Evolutionary conservation across 192 early-diverging fungal species (phyloP).

Genomic region (Coemansia sp.): DNA sequence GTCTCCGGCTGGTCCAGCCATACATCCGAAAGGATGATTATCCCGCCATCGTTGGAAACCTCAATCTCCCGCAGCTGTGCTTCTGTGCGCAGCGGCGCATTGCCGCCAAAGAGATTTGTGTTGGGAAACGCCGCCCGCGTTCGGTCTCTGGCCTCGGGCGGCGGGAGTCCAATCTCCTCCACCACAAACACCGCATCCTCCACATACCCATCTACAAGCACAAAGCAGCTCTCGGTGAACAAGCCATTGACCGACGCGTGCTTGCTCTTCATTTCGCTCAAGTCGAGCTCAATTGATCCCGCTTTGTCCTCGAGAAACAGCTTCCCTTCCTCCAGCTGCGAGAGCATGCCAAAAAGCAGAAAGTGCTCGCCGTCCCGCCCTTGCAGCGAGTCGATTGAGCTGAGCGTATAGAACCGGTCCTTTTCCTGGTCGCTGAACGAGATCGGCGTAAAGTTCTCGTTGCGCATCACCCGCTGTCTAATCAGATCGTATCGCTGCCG

Average conservation of each 20-base stretch:
- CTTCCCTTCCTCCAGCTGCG: constrained; percentile 76
- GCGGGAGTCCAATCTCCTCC: constrained; percentile 73
- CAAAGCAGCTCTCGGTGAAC: constrained; percentile 85
- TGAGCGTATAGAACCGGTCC: constrained; percentile 47
- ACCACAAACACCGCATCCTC: constrained; percentile 72
- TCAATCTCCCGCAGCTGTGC: constrained; percentile 56
- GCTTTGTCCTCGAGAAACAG: constrained; percentile 85
- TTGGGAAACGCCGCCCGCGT: constrained; percentile 41
- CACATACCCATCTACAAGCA: constrained; percentile 79
- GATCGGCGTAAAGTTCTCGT: constrained; percentile 74
- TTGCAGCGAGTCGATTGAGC: constrained; percentile 77
- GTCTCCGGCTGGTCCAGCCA: constrained; percentile 83
- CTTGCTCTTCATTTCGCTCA: constrained; percentile 56
- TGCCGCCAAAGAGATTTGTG: constrained; percentile 52
- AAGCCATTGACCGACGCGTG: constrained; percentile 60
- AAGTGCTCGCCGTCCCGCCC: constrained; percentile 67
- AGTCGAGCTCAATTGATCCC: constrained; percentile 73
- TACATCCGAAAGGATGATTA: constrained; percentile 84
- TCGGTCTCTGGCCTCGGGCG: constrained; percentile 60
- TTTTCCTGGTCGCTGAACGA: constrained; percentile 57
- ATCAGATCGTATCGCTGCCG: constrained; percentile 79
- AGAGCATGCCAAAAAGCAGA: constrained; percentile 86
- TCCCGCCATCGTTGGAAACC: constrained; percentile 61
- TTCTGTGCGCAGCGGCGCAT: constrained; percentile 28
- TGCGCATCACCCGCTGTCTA: constrained; percentile 75